Evolutionary conservation across 345 rosid species (phyloP).

Genomic region (Linum lewisii): DNA sequence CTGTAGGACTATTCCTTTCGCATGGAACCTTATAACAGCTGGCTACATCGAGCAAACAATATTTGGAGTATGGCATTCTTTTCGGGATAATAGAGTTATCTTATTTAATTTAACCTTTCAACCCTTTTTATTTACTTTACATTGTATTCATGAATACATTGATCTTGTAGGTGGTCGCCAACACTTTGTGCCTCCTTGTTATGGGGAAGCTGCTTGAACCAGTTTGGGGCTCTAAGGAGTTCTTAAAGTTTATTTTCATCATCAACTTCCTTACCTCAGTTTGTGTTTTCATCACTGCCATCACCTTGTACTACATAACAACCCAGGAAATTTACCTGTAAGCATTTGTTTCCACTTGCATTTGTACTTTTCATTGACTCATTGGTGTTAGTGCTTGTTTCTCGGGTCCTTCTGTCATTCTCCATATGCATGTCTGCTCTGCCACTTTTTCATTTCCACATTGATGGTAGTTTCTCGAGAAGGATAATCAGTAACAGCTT

Average conservation of each 20-base stretch:
- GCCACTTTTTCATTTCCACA: neutral
- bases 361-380: conserved; percentile 1
- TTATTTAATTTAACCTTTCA: conserved; percentile 6
- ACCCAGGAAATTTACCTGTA: conserved; percentile 78
- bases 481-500: too few species aligned
- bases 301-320: conserved; percentile 77
- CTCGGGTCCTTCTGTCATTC: neutral
- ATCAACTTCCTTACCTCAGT: conserved; percentile 74
- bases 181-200: conserved; percentile 68
- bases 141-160: conserved; percentile 9
- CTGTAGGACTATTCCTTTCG: conserved; percentile 93
- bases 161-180: conserved; percentile 49
- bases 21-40: conserved; percentile 84
- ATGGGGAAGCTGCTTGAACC: conserved; percentile 96
- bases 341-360: conserved; percentile 11
- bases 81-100: conserved; percentile 2
- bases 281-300: conserved; percentile 74
- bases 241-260: conserved; percentile 81
- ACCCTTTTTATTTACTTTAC: neutral
- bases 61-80: conserved; percentile 54
- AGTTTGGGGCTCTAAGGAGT: conserved; percentile 93
- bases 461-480: neutral
- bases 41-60: conserved; percentile 82
- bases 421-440: neutral
- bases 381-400: neutral